Evolutionary conservation across 345 rosid genomes (phyloP).

Genomic region (Moricandia moricandioides): DNA sequence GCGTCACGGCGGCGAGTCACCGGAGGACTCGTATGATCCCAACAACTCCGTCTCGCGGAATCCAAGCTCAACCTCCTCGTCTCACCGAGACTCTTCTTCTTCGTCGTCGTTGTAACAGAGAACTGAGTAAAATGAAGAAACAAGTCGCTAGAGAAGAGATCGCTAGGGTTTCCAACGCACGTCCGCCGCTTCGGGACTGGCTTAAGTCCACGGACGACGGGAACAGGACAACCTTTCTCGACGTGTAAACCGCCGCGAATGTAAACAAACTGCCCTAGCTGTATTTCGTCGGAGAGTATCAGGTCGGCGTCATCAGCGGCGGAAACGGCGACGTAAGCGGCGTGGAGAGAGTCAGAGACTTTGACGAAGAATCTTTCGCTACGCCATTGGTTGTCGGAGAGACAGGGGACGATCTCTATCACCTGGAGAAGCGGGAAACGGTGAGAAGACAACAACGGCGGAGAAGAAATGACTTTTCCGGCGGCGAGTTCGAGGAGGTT

Average conservation of each 20-base stretch:
- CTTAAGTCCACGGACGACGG: slow-evolving; percentile 47
- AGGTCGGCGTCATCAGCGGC: slow-evolving; percentile 42
- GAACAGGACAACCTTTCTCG: slow-evolving; percentile 48
- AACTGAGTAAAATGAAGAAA: slow-evolving; percentile 19
- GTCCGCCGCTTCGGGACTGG: slow-evolving; percentile 43
- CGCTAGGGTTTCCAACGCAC: slow-evolving; percentile 49
- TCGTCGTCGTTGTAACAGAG: slow-evolving; percentile 10
- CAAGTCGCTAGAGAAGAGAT: slow-evolving; percentile 44
- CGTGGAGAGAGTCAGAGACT: slow-evolving; percentile 56
- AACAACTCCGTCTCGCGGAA: slow-evolving; percentile 45
- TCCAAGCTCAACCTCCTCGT: slow-evolving; percentile 50
- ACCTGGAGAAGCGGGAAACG: slow-evolving; percentile 53
- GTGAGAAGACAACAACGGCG: slow-evolving; percentile 27
- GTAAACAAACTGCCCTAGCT: slow-evolving; percentile 53
- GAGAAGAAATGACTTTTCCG: slow-evolving; percentile 28
- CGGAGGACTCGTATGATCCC: slow-evolving; percentile 41
- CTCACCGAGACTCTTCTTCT: slow-evolving; percentile 22
- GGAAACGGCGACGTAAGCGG: slow-evolving; percentile 48
- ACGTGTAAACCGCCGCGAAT: slow-evolving; percentile 37
- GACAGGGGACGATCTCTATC: slow-evolving; percentile 50
- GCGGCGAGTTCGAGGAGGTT: slow-evolving; percentile 44
- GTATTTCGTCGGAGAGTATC: slow-evolving; percentile 47
- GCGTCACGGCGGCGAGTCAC: slow-evolving; percentile 29
- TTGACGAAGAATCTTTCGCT: slow-evolving; percentile 51
- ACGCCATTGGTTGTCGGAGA: slow-evolving; percentile 47